Percentiles rank a stretch among this genome's conserved stretches.
These are phyloP conservation scores for Thermochaetoides thermophila DNA, from an alignment of 495 filamentous ascomycete species.

Conservation along the genomic window DNA sequence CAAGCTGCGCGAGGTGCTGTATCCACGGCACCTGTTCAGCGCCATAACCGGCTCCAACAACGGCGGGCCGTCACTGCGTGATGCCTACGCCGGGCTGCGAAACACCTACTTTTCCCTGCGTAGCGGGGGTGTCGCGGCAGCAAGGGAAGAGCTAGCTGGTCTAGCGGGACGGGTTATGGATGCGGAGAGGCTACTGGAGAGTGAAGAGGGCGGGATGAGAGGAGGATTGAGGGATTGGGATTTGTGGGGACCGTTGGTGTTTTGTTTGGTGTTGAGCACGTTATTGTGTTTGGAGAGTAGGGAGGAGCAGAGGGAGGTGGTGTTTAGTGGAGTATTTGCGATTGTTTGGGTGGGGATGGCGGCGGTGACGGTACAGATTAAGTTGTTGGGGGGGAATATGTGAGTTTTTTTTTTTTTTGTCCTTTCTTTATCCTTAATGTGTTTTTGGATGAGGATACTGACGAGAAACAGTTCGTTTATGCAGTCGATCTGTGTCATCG, in stretches of 20 bases:
- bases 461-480: conserved; percentile 68
- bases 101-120: conserved; percentile 37
- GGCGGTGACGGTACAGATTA: conserved; percentile 96
- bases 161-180: conserved; percentile 45
- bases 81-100: conserved; percentile 38
- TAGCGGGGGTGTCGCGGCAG: conserved; percentile 31
- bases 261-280: conserved; percentile 75
- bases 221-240: conserved; percentile 88
- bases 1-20: conserved; percentile 97
- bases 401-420: conserved; percentile 32
- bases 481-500: conserved; percentile 93
- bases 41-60: neutral
- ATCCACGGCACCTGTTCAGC: conserved; percentile 75
- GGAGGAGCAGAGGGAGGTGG: conserved; percentile 62
- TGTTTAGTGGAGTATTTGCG: conserved; percentile 92
- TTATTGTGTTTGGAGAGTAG: conserved; percentile 66
- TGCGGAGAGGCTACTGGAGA: conserved; percentile 48
- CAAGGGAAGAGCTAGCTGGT: conserved; percentile 48
- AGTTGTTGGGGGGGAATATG: conserved; percentile 95
- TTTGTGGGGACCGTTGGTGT: conserved; percentile 89
- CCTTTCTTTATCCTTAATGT: no score
- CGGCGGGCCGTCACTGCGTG: conserved; percentile 22
- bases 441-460: neutral
- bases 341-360: conserved; percentile 96
- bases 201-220: conserved; percentile 71